Conservation (phyloP, 129 eudicot species). For the Logfia minima region DNA sequence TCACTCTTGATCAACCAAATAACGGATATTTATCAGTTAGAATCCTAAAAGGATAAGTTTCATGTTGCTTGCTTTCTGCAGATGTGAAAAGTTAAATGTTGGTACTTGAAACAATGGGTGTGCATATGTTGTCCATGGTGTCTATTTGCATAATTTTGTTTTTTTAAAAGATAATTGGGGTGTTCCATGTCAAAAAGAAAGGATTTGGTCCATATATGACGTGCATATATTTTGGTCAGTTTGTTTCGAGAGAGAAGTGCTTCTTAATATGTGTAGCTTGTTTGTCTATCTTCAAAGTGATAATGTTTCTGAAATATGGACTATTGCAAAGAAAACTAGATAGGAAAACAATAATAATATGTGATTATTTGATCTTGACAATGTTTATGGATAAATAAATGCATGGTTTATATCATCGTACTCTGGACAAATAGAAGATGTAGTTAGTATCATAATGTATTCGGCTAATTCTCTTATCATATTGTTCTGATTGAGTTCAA, state of each 20-base stretch:
- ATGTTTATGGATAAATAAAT: conserved; percentile 9
- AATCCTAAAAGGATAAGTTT: not conserved
- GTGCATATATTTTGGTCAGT: not conserved
- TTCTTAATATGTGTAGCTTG: not conserved
- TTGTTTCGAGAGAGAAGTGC: not conserved
- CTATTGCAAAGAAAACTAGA: no score
- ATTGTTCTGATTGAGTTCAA: not conserved
- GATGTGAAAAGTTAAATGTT: conserved; percentile 1
- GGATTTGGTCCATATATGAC: not conserved
- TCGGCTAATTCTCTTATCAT: not conserved
- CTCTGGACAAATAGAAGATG: not conserved
- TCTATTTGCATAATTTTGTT: not conserved
- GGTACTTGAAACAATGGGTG: not conserved
- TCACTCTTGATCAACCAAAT: not conserved
- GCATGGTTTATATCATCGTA: not conserved
- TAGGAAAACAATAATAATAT: not conserved
- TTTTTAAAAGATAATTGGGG: no score
- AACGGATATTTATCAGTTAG: not conserved
- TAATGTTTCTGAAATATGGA: not conserved
- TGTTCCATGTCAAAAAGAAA: not conserved
- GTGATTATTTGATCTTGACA: not conserved
- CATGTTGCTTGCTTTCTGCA: not conserved
- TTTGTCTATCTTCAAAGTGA: not conserved
- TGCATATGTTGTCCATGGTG: not conserved
- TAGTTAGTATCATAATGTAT: not conserved